Evolutionary conservation across 257 asterid genomes (phyloP), one percentile per base, ranked within the genome.

Genomic region (Catharanthus roseus): DNA sequence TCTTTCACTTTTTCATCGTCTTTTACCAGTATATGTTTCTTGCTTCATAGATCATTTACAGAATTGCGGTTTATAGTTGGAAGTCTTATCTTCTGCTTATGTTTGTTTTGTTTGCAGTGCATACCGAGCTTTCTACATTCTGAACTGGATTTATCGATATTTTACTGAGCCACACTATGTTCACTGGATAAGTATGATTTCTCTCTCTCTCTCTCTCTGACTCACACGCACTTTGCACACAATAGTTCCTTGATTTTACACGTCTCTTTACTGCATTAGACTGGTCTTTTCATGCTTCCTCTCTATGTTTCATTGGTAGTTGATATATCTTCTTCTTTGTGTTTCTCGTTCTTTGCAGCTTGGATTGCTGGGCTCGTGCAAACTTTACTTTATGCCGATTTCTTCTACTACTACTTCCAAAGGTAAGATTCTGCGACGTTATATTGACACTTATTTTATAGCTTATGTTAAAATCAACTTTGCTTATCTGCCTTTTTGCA

Each of bases 111-210:
- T n/a, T 65, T 79, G 83, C 93, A 88, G 97, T 6, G 97, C 96
- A 44, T 90, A 90, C 85, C 89, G 97, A 55, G 80, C 85, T 55
- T 74, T 90, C 6, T 90, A 90, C 80, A 82, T 90, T 77, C 79
- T 90, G 82, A 90, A 90, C 86, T 90, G 97, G 97, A 84, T 90
- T 69, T 90, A 90, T 78, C 97, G 97, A 84, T 88, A 83, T 90
- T 90, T 90, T 79, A 90, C 97, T 23, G 97, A 90, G 77, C 89
- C 92, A 33, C 93, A 87, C 80, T 90, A 44, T 72, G 85, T 85
- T 60, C 97, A 90, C 78, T 90, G 96, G 97, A 87, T 90, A 85
- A 87, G 97, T 88, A 85, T 49, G 58, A 49, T 45, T 78, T 42
- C 67, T 38, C 75, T 10, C 75, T 39, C 68, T 53, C 79, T 72